phyloP scores from a whole-genome alignment of 176 grass and related monocot genomes.

The Musa troglodytarum region DNA sequence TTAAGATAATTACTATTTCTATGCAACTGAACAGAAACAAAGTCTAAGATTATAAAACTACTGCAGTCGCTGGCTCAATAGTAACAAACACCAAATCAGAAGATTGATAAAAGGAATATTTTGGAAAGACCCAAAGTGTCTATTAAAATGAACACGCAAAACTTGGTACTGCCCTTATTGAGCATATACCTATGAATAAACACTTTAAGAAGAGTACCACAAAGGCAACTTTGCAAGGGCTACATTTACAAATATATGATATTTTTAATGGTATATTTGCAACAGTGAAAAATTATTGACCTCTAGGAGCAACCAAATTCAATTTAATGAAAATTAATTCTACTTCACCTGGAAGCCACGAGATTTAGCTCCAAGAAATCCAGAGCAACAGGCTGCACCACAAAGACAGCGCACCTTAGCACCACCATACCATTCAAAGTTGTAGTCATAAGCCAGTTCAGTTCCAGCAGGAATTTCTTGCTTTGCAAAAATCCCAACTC shows the following conservation, averaged over 20 bases:
- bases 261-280: too few species aligned
- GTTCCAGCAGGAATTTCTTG: constrained; percentile 68
- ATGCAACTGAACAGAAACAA: constrained; percentile 20
- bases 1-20: constrained; percentile 8
- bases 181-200: too few species aligned
- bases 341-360: constrained; percentile 77
- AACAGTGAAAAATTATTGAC: not conserved
- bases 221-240: too few species aligned
- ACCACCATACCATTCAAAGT: constrained; percentile 98
- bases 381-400: constrained; percentile 80
- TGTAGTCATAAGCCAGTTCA: constrained; percentile 91
- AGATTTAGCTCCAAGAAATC: constrained; percentile 97
- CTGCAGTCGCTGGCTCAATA: constrained; percentile 5
- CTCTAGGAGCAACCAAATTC: not conserved
- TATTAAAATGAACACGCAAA: too few species aligned
- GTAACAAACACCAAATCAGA: not conserved
- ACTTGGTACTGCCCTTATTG: too few species aligned
- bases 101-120: too few species aligned
- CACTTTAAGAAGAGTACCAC: too few species aligned
- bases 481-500: constrained; percentile 96
- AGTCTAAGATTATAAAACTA: not conserved
- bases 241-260: too few species aligned
- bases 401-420: constrained; percentile 78
- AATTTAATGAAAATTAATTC: not conserved
- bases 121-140: too few species aligned